A percentile compares a stretch with the other conserved stretches of the same genome.
phyloP scores from a whole-genome alignment of 2,329 filamentous ascomycete genomes.

The Hypomyces perniciosus region DNA sequence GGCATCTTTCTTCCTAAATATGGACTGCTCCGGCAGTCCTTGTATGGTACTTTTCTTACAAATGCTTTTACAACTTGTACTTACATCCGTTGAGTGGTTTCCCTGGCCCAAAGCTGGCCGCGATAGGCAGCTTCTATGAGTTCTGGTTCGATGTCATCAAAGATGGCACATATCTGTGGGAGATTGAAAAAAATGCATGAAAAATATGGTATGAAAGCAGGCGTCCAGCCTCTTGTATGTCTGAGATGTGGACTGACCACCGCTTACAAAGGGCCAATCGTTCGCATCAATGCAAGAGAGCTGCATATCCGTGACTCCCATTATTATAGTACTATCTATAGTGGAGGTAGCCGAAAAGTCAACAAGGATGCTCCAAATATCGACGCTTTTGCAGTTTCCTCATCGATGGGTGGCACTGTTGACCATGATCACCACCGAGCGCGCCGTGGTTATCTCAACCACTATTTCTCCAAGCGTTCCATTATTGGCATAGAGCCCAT shows the following conservation, averaged over 20 bases:
- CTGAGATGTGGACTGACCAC: neutral
- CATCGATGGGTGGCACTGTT: slow-evolving; percentile 10
- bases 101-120: slow-evolving; percentile 24
- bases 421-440: slow-evolving; percentile 13
- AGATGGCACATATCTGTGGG: slow-evolving; percentile 20
- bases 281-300: slow-evolving; percentile 29
- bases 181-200: slow-evolving; percentile 23
- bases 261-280: slow-evolving; percentile 23
- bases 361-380: slow-evolving; percentile 9
- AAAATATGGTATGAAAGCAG: slow-evolving; percentile 20
- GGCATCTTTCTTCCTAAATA: too few species aligned
- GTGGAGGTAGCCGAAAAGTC: slow-evolving; percentile 8
- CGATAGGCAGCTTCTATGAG: slow-evolving; percentile 21
- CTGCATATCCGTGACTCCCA: slow-evolving; percentile 24
- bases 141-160: slow-evolving; percentile 22
- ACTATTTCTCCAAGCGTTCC: slow-evolving; percentile 22
- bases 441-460: slow-evolving; percentile 14
- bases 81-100: slow-evolving; percentile 26
- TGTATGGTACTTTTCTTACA: too few species aligned
- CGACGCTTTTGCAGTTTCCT: slow-evolving; percentile 9
- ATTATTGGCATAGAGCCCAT: slow-evolving; percentile 15
- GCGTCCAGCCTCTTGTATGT: neutral
- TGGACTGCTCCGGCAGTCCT: too few species aligned
- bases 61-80: slow-evolving; percentile 22
- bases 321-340: slow-evolving; percentile 23